Conservation (phyloP, 2,329 filamentous ascomycete species). For the Xylariaceae sp. region DNA sequence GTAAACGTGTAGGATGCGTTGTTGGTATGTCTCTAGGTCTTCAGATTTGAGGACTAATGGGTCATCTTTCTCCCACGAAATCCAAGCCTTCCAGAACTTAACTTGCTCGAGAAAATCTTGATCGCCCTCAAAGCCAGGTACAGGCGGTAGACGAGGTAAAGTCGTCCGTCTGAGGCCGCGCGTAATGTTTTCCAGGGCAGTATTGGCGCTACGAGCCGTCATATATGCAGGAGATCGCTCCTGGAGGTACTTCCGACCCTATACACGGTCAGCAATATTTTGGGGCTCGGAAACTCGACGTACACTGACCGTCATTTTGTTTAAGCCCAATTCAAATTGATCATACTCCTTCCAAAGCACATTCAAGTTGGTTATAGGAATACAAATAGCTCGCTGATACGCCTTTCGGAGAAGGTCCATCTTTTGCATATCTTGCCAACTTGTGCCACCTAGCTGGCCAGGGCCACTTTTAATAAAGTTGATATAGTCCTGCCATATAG, state of each 20-base stretch:
- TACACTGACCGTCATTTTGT: slow-evolving; percentile 80
- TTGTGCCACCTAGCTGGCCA: slow-evolving; percentile 80
- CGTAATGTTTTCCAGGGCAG: slow-evolving; percentile 87
- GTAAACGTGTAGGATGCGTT: slow-evolving; percentile 87
- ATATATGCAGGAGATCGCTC: slow-evolving; percentile 94
- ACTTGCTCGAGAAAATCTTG: slow-evolving; percentile 85
- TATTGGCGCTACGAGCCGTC: slow-evolving; percentile 91
- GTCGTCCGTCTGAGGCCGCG: slow-evolving; percentile 77
- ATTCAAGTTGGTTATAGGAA: slow-evolving; percentile 84
- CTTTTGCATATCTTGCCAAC: slow-evolving; percentile 98
- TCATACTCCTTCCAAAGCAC: slow-evolving; percentile 97
- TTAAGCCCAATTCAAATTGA: slow-evolving; percentile 90
- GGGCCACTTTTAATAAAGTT: slow-evolving; percentile 90
- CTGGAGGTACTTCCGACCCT: slow-evolving; percentile 93
- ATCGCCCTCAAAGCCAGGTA: slow-evolving; percentile 84
- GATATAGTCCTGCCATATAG: slow-evolving; percentile 93
- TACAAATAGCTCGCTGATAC: slow-evolving; percentile 86
- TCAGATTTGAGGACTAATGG: slow-evolving; percentile 85
- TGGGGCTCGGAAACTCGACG: slow-evolving; percentile 1
- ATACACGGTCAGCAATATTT: slow-evolving; percentile 29
- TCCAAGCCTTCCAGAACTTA: slow-evolving; percentile 90
- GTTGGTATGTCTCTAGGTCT: slow-evolving; percentile 74
- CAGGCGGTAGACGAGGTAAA: slow-evolving; percentile 80
- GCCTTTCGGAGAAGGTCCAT: slow-evolving; percentile 92
- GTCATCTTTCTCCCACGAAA: slow-evolving; percentile 93